Conservation (phyloP, 768 basidiomycete species). For the Fomitopsis pulvina region DNA sequence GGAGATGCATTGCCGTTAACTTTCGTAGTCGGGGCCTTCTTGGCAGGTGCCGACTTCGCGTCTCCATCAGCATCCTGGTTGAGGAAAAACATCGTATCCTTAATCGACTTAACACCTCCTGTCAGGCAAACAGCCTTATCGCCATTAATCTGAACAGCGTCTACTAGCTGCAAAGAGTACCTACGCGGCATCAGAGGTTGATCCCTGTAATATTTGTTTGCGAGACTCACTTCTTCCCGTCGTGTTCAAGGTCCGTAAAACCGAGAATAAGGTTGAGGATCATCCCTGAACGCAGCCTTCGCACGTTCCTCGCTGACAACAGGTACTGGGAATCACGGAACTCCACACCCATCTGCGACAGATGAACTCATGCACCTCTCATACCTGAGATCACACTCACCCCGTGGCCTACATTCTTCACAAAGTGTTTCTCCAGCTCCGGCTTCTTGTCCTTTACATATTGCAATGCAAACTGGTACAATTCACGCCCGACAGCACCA, state of each 20-base stretch:
- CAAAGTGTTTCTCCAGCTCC: slow-evolving; percentile 76
- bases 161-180: slow-evolving; percentile 83
- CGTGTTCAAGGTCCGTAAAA: slow-evolving; percentile 77
- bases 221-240: slow-evolving; percentile 62
- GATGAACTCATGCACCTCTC: no score
- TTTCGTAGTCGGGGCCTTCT: slow-evolving; percentile 41
- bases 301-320: slow-evolving; percentile 73
- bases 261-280: slow-evolving; percentile 80
- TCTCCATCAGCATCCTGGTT: slow-evolving; percentile 52
- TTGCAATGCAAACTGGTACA: slow-evolving; percentile 70
- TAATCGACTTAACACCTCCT: slow-evolving; percentile 75
- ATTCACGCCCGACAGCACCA: slow-evolving; percentile 66
- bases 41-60: slow-evolving; percentile 49
- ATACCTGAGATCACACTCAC: no score
- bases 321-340: slow-evolving; percentile 87
- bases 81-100: slow-evolving; percentile 86
- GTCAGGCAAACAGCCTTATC: slow-evolving; percentile 68
- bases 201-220: not conserved
- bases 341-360: slow-evolving; percentile 82
- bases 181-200: slow-evolving; percentile 30
- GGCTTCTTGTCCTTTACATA: slow-evolving; percentile 74
- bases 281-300: slow-evolving; percentile 72
- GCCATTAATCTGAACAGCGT: slow-evolving; percentile 76
- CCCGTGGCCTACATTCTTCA: slow-evolving; percentile 86
- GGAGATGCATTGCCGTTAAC: slow-evolving; percentile 60